These are phyloP conservation scores for Sordariomycetes sp. DNA, from an alignment of 2,329 filamentous ascomycete genomes.

Conservation along the genomic window DNA sequence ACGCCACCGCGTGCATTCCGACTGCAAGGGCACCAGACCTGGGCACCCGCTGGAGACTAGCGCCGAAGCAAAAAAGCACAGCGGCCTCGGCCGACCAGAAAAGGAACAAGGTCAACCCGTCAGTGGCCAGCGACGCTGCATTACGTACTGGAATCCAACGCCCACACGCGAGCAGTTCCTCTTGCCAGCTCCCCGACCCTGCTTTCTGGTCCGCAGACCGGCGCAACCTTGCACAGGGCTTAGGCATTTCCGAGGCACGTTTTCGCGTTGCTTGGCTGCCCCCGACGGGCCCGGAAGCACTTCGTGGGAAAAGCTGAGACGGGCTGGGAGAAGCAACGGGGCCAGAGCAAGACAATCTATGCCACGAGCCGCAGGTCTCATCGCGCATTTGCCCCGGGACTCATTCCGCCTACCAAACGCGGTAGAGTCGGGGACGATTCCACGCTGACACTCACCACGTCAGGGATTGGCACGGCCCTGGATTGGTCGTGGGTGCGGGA, in stretches of 20 bases:
- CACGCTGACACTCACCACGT: neutral
- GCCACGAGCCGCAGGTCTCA: slow-evolving; percentile 1
- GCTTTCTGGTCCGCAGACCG: neutral
- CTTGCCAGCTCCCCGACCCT: neutral
- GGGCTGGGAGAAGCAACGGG: neutral
- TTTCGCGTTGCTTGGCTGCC: neutral
- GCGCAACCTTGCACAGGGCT: neutral
- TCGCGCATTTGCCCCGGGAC: neutral
- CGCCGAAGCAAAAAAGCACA: neutral
- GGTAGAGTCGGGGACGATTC: neutral
- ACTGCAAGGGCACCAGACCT: neutral
- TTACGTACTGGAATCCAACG: slow-evolving; percentile 1
- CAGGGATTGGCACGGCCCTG: neutral
- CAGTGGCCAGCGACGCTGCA: neutral
- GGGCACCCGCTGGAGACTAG: neutral
- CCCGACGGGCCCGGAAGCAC: too few relatives aligned
- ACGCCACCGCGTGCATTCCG: neutral
- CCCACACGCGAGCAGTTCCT: neutral
- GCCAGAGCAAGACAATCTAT: neutral
- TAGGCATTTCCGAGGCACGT: neutral
- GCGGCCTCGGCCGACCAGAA: neutral
- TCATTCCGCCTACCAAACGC: slow-evolving; percentile 1
- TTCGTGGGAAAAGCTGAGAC: neutral
- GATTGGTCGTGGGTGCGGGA: slow-evolving; percentile 2
- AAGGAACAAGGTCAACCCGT: neutral